phyloP scores from a whole-genome alignment of 2,329 filamentous ascomycete species.

The Microsporum ferrugineum region DNA sequence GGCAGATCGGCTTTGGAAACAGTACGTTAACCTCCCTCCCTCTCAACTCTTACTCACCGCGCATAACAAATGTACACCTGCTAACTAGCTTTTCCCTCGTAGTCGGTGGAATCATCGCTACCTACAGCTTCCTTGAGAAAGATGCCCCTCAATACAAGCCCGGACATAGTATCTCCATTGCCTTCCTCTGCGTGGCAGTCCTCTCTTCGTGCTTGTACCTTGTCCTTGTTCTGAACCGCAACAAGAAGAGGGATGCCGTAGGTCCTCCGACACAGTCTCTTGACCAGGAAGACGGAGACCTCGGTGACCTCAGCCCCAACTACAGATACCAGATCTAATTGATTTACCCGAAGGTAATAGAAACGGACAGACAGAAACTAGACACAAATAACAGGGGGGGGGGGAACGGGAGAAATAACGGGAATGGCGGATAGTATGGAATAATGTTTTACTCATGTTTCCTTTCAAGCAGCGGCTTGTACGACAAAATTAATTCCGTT shows the following conservation, averaged over 20 bases:
- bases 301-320: conserved; percentile 33
- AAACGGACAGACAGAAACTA: not conserved
- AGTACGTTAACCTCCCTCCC: conserved; percentile 19
- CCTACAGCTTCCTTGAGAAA: conserved; percentile 53
- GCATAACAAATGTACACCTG: not conserved
- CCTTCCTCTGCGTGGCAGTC: conserved; percentile 58
- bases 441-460: not conserved
- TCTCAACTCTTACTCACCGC: not conserved
- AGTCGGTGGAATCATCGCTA: conserved; percentile 67
- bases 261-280: conserved; percentile 13
- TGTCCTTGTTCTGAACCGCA: conserved; percentile 28
- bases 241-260: conserved; percentile 28
- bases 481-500: not conserved
- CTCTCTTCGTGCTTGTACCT: conserved; percentile 36
- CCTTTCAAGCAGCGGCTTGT: not conserved
- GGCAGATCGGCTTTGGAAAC: conserved; percentile 70
- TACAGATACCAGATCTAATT: conserved; percentile 29
- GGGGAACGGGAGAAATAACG: not conserved
- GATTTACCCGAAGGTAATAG: not conserved
- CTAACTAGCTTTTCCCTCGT: not conserved
- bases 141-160: conserved; percentile 59
- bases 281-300: conserved; percentile 23
- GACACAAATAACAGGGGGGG: no score
- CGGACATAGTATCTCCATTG: conserved; percentile 68
- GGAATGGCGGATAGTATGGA: not conserved